Evolutionary conservation across 2,329 filamentous ascomycete genomes (phyloP).

Genomic region (Beauveria varroae): DNA sequence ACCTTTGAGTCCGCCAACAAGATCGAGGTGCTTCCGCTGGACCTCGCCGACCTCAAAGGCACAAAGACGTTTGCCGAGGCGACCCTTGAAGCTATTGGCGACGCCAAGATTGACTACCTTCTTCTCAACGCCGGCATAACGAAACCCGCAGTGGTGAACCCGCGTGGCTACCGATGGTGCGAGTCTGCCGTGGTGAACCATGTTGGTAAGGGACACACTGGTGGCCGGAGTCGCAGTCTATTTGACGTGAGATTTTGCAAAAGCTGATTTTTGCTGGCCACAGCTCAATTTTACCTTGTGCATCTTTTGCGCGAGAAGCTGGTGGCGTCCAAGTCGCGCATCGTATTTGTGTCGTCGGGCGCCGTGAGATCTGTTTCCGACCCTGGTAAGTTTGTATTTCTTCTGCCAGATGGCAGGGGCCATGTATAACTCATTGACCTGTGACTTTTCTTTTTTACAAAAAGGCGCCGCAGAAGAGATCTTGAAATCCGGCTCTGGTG

Average conservation of each 20-base stretch:
- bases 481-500: constrained; percentile 32
- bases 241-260: neutral
- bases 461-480: constrained; percentile 30
- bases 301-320: constrained; percentile 43
- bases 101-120: constrained; percentile 38
- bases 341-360: constrained; percentile 45
- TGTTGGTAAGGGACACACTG: constrained; percentile 29
- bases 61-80: constrained; percentile 41
- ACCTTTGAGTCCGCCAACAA: constrained; percentile 33
- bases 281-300: constrained; percentile 46
- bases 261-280: neutral
- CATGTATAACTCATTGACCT: neutral
- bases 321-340: constrained; percentile 35
- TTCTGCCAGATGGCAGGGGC: too few relatives aligned
- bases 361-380: constrained; percentile 32
- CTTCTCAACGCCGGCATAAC: constrained; percentile 42
- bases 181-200: constrained; percentile 45
- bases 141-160: constrained; percentile 25
- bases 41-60: constrained; percentile 35
- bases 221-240: too few relatives aligned
- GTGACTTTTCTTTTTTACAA: neutral
- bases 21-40: constrained; percentile 39
- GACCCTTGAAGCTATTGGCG: constrained; percentile 33
- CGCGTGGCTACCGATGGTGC: constrained; percentile 40
- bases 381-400: constrained; percentile 18